phyloP scores from a whole-genome alignment of 352 stramenopile species.

The Phytophthora europaea region DNA sequence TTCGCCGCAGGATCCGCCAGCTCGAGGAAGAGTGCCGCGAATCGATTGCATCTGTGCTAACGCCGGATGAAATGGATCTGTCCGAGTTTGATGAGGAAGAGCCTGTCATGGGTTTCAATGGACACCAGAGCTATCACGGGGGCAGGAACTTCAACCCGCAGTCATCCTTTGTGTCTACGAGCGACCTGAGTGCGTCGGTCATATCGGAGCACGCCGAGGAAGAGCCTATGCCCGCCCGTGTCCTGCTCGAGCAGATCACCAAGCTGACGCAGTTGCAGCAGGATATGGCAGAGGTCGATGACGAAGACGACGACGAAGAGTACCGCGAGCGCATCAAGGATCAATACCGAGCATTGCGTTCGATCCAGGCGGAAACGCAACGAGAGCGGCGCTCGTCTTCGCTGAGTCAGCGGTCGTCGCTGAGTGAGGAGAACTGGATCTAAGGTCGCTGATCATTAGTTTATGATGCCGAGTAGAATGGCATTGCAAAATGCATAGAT shows the following conservation, averaged over 20 bases:
- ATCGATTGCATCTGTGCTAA: constrained; percentile 65
- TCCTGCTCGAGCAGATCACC: constrained; percentile 62
- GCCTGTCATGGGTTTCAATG: constrained; percentile 10
- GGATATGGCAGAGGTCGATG: constrained; percentile 56
- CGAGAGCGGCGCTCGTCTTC: constrained; percentile 12
- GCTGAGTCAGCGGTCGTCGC: constrained; percentile 1
- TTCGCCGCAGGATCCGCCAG: constrained; percentile 51
- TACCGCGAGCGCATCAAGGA: constrained; percentile 66
- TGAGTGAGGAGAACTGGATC: constrained; percentile 41
- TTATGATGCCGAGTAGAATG: constrained; percentile 28
- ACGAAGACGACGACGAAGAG: constrained; percentile 59
- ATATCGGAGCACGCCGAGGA: constrained; percentile 41
- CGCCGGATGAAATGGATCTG: constrained; percentile 54
- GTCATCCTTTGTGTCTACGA: constrained; percentile 30
- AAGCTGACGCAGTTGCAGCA: constrained; percentile 65
- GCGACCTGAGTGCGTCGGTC: constrained; percentile 38
- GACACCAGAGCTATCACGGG: constrained; percentile 8
- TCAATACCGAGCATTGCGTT: constrained; percentile 61
- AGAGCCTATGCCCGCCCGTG: constrained; percentile 47
- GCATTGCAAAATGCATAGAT: constrained; percentile 21
- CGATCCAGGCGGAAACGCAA: constrained; percentile 50
- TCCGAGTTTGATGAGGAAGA: constrained; percentile 49
- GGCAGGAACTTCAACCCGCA: constrained; percentile 28
- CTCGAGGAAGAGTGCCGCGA: constrained; percentile 68
- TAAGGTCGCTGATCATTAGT: constrained; percentile 15